Percentiles rank a stretch among this genome's conserved stretches.
These are phyloP conservation scores for Globisporangium nagaii DNA, from an alignment of 352 stramenopile genomes.

Conservation along the genomic window DNA sequence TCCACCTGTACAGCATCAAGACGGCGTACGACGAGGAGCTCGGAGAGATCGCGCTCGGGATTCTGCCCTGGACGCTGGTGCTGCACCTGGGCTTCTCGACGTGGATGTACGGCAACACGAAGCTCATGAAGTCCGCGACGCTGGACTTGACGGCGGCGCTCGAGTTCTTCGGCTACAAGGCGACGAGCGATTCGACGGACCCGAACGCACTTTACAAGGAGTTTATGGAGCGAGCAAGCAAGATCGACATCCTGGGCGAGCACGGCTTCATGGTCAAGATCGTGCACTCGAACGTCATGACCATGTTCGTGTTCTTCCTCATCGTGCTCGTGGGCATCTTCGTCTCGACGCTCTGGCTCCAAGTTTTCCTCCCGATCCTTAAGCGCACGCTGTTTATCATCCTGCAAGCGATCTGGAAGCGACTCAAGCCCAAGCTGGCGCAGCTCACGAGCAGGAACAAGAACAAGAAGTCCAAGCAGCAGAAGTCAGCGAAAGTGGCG, in stretches of 20 bases:
- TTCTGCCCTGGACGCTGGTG: conserved; percentile 69
- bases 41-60: conserved; percentile 41
- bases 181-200: conserved; percentile 19
- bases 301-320: conserved; percentile 64
- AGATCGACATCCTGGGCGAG: conserved; percentile 48
- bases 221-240: conserved; percentile 26
- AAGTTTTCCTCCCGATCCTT: conserved; percentile 47
- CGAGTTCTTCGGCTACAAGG: conserved; percentile 23
- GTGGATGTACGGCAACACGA: conserved; percentile 82
- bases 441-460: neutral
- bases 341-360: conserved; percentile 47
- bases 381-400: conserved; percentile 32
- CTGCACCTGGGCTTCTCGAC: conserved; percentile 68
- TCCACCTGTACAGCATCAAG: conserved; percentile 72
- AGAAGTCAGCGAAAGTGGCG: conserved; percentile 32
- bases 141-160: conserved; percentile 43
- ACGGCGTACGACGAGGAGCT: conserved; percentile 79
- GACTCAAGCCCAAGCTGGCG: conserved; percentile 11
- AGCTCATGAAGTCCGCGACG: conserved; percentile 50
- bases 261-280: conserved; percentile 65
- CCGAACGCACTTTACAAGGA: conserved; percentile 40
- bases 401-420: conserved; percentile 24
- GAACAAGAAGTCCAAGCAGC: conserved; percentile 6
- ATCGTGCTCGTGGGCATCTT: conserved; percentile 45
- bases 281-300: conserved; percentile 63